Base-by-base conservation (phyloP, 1,139 yeast species). In the Yueomyces sp. region DNA sequence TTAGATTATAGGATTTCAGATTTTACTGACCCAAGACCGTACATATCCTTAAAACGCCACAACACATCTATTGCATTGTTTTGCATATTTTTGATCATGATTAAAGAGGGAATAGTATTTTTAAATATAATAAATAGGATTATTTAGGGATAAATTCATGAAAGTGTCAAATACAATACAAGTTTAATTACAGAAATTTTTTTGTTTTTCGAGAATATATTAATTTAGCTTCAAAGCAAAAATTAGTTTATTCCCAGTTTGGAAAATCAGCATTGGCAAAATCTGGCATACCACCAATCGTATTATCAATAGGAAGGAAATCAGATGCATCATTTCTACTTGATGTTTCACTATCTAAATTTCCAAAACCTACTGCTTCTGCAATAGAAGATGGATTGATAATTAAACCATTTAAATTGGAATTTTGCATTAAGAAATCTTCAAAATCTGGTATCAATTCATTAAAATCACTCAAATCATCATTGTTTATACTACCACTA, bases 381-480 rank as follows among this genome's bases (percentile, higher is more conserved):
- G 50, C 54, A 8, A 54, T 49, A 39, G 52, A 48, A 1, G 58
- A 50, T 26, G 57, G 55, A 36, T 54, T 54, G n/a, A 54, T 52
- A 49, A 53, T 48, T 27, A 54, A 46, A 5, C 57, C 58, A 40
- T 53, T 53, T 27, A 54, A 48, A 33, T 51, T 48, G 11, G 57
- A 47, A 34, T 50, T 52, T 40, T 56, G 57, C 44, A 51, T 48
- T 44, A 56, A 46, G 42, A 56, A 56, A 42, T 56, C 60, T 39
- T 56, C 59, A 42, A 56, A 56, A 34, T 53, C 57, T n/a, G 59
- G 60, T 3, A 55, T 48, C 33, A 50, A 40, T 28, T 53, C 42
- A 26, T 43, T 44, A 8, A 29, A 29, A 33, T 11, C 19, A 11
- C 8, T 33, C 8, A 9, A 9, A 33, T 33, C n/a, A 9, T 9